These are phyloP conservation scores for Trypanosoma scelopori DNA, from an alignment of 208 protist genomes.

Conservation along the genomic window DNA sequence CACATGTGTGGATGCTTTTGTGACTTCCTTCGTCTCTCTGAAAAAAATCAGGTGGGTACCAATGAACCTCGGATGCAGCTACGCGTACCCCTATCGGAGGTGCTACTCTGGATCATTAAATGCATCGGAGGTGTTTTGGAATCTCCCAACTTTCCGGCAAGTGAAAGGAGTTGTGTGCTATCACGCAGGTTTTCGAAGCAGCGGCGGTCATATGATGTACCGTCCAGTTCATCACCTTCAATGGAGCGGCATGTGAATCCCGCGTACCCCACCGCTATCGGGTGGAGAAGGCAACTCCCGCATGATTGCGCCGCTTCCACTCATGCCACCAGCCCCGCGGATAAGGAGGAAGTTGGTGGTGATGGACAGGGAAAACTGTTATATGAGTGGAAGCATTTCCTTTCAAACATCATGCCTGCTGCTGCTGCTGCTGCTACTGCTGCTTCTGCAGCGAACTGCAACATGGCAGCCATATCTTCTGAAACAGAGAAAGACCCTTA, in stretches of 20 bases:
- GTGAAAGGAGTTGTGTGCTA: background rate
- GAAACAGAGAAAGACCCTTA: background rate
- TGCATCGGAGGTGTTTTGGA: conserved; percentile 28
- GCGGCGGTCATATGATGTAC: background rate
- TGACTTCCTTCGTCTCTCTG: background rate
- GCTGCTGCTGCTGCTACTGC: background rate
- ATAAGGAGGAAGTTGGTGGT: background rate
- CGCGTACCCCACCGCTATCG: background rate
- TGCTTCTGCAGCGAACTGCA: background rate
- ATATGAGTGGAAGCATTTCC: conserved; percentile 28
- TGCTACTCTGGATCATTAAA: conserved; percentile 27
- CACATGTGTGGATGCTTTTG: background rate
- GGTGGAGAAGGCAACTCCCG: background rate
- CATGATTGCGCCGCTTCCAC: background rate
- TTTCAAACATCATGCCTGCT: conserved; percentile 8
- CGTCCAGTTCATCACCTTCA: background rate
- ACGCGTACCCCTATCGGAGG: conserved; percentile 6
- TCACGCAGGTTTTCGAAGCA: background rate
- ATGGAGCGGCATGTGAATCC: conserved; percentile 3
- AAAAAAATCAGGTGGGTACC: background rate
- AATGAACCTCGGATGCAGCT: background rate
- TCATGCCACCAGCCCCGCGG: too few relatives aligned
- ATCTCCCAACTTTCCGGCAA: conserved; percentile 1
- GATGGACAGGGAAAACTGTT: background rate
- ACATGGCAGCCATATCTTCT: background rate